A percentile compares a stretch with the other conserved stretches of the same genome.
phyloP scores from a whole-genome alignment of 805 yeast genomes.

The Torulaspora microellipsoides region DNA sequence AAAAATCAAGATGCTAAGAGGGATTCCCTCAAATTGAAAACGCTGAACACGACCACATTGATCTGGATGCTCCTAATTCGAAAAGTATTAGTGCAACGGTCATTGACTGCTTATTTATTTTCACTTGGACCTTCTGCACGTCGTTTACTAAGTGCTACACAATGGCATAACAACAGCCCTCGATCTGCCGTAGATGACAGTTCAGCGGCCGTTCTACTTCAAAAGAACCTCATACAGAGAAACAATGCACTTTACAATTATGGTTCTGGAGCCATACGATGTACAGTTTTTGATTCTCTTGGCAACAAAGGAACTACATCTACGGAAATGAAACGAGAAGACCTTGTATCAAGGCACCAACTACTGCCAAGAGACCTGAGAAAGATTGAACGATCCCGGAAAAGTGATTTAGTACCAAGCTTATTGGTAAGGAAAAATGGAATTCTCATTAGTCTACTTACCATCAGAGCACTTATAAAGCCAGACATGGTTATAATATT shows the following conservation, averaged over 20 bases:
- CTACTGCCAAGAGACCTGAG: constrained; percentile 85
- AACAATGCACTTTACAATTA: constrained; percentile 33
- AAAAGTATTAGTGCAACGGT: too few relatives aligned
- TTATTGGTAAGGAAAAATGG: constrained; percentile 71
- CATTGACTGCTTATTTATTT: too few relatives aligned
- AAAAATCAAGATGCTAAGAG: too few relatives aligned
- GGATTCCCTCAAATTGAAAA: too few relatives aligned
- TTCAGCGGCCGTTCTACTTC: constrained; percentile 33
- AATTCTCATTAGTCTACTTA: constrained; percentile 69
- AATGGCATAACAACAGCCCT: too few relatives aligned
- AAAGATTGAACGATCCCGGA: constrained; percentile 71
- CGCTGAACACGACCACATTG: too few relatives aligned
- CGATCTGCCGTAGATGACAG: constrained; percentile 1
- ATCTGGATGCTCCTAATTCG: constrained; percentile 1
- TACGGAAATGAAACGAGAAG: constrained; percentile 66
- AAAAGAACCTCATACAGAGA: constrained; percentile 38
- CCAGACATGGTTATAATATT: constrained; percentile 70
- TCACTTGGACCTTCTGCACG: too few relatives aligned
- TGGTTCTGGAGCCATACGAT: constrained; percentile 48
- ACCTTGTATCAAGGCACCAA: constrained; percentile 68
- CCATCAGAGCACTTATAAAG: constrained; percentile 75
- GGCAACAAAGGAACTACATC: constrained; percentile 72
- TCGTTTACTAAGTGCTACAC: too few relatives aligned
- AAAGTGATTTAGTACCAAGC: constrained; percentile 65
- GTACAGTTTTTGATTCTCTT: constrained; percentile 69